Percentiles rank a stretch among this genome's conserved stretches.
Conservation (phyloP, 768 basidiomycete species). For the Auricularia heimuer region DNA sequence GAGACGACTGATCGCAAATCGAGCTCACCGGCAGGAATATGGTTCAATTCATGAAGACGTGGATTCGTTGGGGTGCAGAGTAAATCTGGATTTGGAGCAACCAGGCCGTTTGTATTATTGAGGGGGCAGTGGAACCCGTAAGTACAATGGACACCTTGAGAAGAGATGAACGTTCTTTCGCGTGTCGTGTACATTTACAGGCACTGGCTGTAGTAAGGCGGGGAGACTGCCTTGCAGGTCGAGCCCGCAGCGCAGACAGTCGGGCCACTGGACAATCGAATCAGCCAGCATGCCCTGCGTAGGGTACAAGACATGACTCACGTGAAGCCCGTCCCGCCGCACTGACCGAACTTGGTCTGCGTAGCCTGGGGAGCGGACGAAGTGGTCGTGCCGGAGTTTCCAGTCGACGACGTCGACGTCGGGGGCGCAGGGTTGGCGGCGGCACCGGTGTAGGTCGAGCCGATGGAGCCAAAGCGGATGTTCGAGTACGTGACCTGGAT, state of each 20-base stretch:
- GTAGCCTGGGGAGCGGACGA: slow-evolving; percentile 6
- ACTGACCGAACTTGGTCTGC: slow-evolving; percentile 14
- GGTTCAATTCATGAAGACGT: too few relatives aligned
- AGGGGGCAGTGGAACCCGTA: too few relatives aligned
- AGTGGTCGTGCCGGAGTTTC: too few relatives aligned
- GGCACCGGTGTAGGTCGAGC: slow-evolving; percentile 28
- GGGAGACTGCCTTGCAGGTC: slow-evolving; percentile 37
- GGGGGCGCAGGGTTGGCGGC: slow-evolving; percentile 6
- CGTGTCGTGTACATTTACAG: background rate
- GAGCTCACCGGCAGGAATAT: too few relatives aligned
- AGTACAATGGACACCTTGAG: too few relatives aligned
- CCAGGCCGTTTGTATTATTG: too few relatives aligned
- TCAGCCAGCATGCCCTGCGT: too few relatives aligned
- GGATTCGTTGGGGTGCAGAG: too few relatives aligned
- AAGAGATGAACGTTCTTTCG: too few relatives aligned
- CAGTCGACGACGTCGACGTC: background rate
- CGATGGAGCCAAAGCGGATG: slow-evolving; percentile 43
- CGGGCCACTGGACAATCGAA: slow-evolving; percentile 26
- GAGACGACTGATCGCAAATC: too few relatives aligned
- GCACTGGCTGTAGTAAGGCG: slow-evolving; percentile 46
- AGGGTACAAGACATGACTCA: too few relatives aligned
- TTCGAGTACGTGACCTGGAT: slow-evolving; percentile 44
- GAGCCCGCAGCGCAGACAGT: slow-evolving; percentile 33
- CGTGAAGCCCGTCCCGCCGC: slow-evolving; percentile 15
- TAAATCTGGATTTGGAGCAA: too few relatives aligned